These are phyloP conservation scores for Coccomyxa sp. DNA, from an alignment of 139 green algal genomes.

Conservation along the genomic window DNA sequence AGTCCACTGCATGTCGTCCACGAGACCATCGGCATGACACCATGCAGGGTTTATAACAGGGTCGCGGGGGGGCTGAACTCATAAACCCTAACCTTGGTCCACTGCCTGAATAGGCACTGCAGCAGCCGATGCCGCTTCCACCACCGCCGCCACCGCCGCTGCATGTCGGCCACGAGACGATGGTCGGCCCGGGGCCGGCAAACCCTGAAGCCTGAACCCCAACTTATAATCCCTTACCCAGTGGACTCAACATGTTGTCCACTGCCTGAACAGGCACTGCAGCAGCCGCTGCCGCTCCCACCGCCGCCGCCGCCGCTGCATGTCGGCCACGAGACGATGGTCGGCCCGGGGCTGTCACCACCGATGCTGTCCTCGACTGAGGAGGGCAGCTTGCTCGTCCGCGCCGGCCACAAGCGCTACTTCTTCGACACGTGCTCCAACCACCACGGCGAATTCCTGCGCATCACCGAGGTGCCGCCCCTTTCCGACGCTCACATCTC, in stretches of 20 bases:
- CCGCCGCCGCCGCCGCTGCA: too few relatives aligned
- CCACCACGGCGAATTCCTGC: slow-evolving; percentile 17
- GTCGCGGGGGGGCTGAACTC: neutral
- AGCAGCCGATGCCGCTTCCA: too few relatives aligned
- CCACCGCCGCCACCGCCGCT: too few relatives aligned
- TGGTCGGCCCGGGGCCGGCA: slow-evolving; percentile 11
- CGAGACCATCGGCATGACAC: neutral
- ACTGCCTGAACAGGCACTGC: neutral
- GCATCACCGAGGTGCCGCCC: slow-evolving; percentile 18
- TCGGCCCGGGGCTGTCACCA: slow-evolving; percentile 9
- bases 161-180: neutral
- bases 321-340: slow-evolving; percentile 6
- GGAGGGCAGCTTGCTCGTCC: slow-evolving; percentile 5
- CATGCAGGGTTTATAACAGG: neutral
- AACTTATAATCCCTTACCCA: neutral
- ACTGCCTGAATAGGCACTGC: neutral
- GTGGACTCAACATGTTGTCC: neutral
- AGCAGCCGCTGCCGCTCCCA: neutral
- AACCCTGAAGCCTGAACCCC: too few relatives aligned
- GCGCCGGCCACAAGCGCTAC: slow-evolving; percentile 21
- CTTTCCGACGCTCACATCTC: neutral
- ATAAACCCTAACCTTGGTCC: neutral
- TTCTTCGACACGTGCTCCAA: slow-evolving; percentile 21
- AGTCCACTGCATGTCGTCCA: neutral
- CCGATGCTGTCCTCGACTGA: slow-evolving; percentile 9